Evolutionary conservation across 371 early-diverging fungal species (phyloP), one percentile per base, ranked within the genome.

Genomic region (Saksenaea oblongispora): DNA sequence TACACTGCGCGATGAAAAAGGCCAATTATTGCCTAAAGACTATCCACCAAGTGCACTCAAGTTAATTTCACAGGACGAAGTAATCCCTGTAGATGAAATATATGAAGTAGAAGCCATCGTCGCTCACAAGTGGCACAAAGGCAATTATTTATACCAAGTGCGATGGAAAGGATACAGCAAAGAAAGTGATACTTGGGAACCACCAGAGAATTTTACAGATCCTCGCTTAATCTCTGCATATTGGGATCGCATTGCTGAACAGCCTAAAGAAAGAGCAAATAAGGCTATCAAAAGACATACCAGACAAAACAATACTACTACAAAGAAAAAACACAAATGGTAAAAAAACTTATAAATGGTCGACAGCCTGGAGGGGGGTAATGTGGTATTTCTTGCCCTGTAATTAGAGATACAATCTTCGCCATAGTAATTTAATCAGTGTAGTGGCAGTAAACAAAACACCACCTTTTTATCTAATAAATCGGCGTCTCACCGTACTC

Each of bases 141-240:
- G 55, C 31, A 57, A 39, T 7, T 61, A 53, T 14, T 14, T 59
- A 1, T 72, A 72, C 35, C 35, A 39, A 35, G 63, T 69, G 22
- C 61, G 64, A 7, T 72, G 73, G 69, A 53, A 59, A 35, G 63
- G 66, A 14, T 72, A 65, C 42, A 31, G 39, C 22, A 58, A 65
- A 47, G 59, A 61, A 7, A 64, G 66, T 42, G 64, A 72, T 44
- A 61, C 66, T 34, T 72, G 69, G 69, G 69, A 72, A 56, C 67
- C 72, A 26, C 58, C 56, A 2, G 54, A 58, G 10, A 58, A 62
- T 18, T 64, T 71, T 18, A 47, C 27, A n/a, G 67, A 67, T 67
- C 57, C 59, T 17, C 36, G 18, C 11, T 14, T 56, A 4, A 64
- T 71, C 7, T 54, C 51, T 17, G 54, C 64, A 42, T 64, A 66